These are phyloP conservation scores for Oryza meyeriana DNA, from an alignment of 176 grass and related monocot genomes.

Conservation along the genomic window DNA sequence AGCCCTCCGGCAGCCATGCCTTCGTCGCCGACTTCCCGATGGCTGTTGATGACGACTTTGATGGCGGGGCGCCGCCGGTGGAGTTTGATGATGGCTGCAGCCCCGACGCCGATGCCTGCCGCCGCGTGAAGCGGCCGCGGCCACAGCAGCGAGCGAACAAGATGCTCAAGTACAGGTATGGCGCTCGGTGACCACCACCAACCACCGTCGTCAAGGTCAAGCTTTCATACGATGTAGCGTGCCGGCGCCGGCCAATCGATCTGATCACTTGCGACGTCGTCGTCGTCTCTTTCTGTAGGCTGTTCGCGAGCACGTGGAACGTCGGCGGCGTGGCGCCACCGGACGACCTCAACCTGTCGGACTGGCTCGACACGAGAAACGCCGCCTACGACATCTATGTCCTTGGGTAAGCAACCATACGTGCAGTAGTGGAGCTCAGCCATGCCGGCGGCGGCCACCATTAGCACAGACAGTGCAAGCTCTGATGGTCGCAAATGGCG, in stretches of 20 bases:
- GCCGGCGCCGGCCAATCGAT: too few relatives aligned
- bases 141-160: slow-evolving; percentile 36
- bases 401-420: slow-evolving; percentile 50
- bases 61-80: background rate
- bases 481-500: background rate
- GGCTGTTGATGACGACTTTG: background rate
- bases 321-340: slow-evolving; percentile 71
- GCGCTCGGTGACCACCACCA: background rate
- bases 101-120: slow-evolving; percentile 40
- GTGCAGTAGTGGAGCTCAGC: background rate
- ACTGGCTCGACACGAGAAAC: slow-evolving; percentile 74
- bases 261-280: background rate
- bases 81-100: slow-evolving; percentile 43
- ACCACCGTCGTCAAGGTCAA: background rate
- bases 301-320: slow-evolving; percentile 96
- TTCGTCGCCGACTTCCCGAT: slow-evolving; percentile 69
- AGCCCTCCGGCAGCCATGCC: slow-evolving; percentile 55
- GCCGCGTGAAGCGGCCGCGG: slow-evolving; percentile 30
- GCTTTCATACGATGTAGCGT: background rate
- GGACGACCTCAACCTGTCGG: slow-evolving; percentile 71
- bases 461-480: background rate
- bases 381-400: slow-evolving; percentile 80
- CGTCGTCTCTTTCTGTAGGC: slow-evolving; percentile 14
- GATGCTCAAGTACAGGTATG: slow-evolving; percentile 75
- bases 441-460: background rate